Evolutionary conservation across 192 early-diverging fungal species (phyloP).

Genomic region (Chytriomyces sp.): DNA sequence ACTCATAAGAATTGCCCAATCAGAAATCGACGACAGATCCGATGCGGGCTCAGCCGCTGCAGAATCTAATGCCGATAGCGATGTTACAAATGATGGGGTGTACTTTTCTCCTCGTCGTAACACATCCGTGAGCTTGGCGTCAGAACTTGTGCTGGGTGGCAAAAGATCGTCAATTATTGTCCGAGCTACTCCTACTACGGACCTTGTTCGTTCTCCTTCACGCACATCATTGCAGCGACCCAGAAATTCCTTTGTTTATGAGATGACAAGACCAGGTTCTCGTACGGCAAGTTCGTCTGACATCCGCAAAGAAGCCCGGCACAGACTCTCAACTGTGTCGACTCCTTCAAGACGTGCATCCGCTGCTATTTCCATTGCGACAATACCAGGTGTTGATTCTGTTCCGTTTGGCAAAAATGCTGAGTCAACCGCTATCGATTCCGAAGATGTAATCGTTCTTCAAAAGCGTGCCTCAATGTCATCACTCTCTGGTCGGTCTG

Average conservation of each 20-base stretch:
- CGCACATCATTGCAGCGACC: neutral
- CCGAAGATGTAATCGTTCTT: neutral
- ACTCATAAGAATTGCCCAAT: no score
- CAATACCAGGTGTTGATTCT: neutral
- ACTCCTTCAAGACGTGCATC: neutral
- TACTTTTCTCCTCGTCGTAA: no score
- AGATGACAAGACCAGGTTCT: neutral
- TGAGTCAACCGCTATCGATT: neutral
- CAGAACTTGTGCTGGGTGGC: conserved; percentile 2
- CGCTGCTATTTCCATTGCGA: neutral
- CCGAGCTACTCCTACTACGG: neutral
- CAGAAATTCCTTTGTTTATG: conserved; percentile 2
- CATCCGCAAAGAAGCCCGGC: neutral
- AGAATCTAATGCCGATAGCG: no score
- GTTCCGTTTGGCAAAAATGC: neutral
- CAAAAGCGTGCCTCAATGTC: neutral
- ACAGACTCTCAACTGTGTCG: neutral
- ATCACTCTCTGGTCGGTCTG: neutral
- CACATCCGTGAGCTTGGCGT: neutral
- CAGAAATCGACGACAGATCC: no score
- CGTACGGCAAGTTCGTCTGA: neutral
- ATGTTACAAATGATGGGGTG: no score
- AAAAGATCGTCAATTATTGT: neutral
- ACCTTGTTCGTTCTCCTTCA: neutral
- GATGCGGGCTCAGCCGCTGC: no score